Conservation (phyloP, 2,329 filamentous ascomycete genomes). For the Aspergillus pseudoterreus region DNA sequence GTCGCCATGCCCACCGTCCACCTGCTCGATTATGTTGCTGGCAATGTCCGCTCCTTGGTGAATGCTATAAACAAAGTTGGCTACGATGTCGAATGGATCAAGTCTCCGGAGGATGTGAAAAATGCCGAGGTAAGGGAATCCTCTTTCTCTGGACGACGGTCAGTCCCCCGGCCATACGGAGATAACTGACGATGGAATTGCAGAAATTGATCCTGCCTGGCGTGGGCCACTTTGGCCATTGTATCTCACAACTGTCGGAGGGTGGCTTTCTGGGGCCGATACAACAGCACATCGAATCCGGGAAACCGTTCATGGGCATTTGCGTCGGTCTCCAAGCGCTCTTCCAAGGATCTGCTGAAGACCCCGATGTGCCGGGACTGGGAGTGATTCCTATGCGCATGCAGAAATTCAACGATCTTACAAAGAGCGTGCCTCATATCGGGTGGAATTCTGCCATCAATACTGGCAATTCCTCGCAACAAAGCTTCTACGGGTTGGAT, state of each 20-base stretch:
- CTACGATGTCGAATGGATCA: constrained; percentile 90
- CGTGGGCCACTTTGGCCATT: constrained; percentile 97
- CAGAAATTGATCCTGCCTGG: constrained; percentile 93
- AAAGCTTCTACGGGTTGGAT: constrained; percentile 72
- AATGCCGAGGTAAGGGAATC: constrained; percentile 68
- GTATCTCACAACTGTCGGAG: constrained; percentile 74
- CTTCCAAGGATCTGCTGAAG: constrained; percentile 81
- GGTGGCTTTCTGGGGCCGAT: constrained; percentile 84
- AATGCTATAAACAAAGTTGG: constrained; percentile 97
- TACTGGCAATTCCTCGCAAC: constrained; percentile 37
- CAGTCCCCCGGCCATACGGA: not conserved
- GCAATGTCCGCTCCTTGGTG: constrained; percentile 91
- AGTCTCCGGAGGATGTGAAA: constrained; percentile 74
- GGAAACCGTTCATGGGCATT: constrained; percentile 98
- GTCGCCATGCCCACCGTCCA: constrained; percentile 46
- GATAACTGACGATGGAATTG: constrained; percentile 8
- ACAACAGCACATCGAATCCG: constrained; percentile 73
- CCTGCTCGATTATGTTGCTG: constrained; percentile 80
- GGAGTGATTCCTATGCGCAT: constrained; percentile 69
- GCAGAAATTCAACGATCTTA: constrained; percentile 68
- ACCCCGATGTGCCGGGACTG: constrained; percentile 67
- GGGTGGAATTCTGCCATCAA: constrained; percentile 89
- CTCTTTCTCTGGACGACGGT: not conserved
- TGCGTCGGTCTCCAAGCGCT: constrained; percentile 92
- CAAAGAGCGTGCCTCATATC: constrained; percentile 96